phyloP scores from a whole-genome alignment of 2,329 filamentous ascomycete species.

The Aspergillus brasiliensis region DNA sequence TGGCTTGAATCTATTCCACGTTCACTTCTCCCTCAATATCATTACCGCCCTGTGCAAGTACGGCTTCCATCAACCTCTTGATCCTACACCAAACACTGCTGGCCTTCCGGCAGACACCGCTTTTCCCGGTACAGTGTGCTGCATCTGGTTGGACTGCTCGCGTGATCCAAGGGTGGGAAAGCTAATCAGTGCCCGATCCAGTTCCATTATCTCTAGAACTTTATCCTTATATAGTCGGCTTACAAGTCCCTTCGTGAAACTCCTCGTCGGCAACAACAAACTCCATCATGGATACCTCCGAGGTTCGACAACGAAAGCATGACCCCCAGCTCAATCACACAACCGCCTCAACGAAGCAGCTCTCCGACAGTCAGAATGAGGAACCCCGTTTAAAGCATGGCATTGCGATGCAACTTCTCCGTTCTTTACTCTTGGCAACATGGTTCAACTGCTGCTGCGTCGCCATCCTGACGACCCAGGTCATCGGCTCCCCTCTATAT shows the following conservation, averaged over 20 bases:
- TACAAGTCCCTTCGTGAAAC: neutral
- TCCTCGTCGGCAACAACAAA: neutral
- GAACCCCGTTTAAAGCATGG: constrained; percentile 49
- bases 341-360: constrained; percentile 18
- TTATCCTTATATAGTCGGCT: neutral
- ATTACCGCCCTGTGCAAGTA: neutral
- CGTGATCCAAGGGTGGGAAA: constrained; percentile 2
- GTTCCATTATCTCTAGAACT: neutral
- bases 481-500: constrained; percentile 63
- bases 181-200: constrained; percentile 8
- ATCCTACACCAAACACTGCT: too few species aligned
- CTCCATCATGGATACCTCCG: constrained; percentile 33
- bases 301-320: constrained; percentile 36
- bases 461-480: constrained; percentile 56
- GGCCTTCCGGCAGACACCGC: constrained; percentile 12
- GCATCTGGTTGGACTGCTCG: constrained; percentile 1
- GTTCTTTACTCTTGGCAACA: constrained; percentile 46
- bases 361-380: constrained; percentile 24
- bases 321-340: neutral
- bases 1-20: constrained; percentile 3
- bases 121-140: constrained; percentile 4
- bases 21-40: constrained; percentile 6
- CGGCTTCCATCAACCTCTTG: neutral
- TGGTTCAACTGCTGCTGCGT: constrained; percentile 50
- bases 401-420: constrained; percentile 46